A percentile compares a stretch with the other conserved stretches of the same genome.
Evolutionary conservation across 2,329 filamentous ascomycete species (phyloP).

Genomic region (Fusarium lateritium): DNA sequence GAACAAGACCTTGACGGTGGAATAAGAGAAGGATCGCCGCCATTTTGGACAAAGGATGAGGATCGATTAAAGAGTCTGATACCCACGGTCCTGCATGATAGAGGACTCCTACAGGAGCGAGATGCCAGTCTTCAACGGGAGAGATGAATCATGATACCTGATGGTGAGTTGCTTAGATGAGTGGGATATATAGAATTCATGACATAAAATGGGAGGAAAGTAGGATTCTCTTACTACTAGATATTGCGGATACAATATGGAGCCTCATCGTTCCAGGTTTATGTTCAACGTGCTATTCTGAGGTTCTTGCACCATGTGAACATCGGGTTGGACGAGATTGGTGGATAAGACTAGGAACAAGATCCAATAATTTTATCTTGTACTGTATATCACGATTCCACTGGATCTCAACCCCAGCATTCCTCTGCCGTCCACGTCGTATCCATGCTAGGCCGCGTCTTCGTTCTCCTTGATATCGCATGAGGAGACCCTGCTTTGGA

Average conservation of each 20-base stretch:
- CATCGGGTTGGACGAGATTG: background rate
- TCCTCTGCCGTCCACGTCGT: background rate
- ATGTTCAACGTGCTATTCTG: slow-evolving; percentile 1
- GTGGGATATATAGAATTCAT: slow-evolving; percentile 14
- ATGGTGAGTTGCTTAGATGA: background rate
- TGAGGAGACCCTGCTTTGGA: slow-evolving; percentile 6
- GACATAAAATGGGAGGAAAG: slow-evolving; percentile 8
- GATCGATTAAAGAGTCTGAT: slow-evolving; percentile 14
- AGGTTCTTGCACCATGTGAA: slow-evolving; percentile 1
- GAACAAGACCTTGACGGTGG: background rate
- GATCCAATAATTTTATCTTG: slow-evolving; percentile 19
- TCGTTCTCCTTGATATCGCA: slow-evolving; percentile 15
- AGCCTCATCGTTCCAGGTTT: slow-evolving; percentile 1
- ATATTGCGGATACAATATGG: slow-evolving; percentile 7
- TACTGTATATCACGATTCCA: background rate
- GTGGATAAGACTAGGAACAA: background rate
- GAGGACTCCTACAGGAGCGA: slow-evolving; percentile 5
- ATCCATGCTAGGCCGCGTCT: slow-evolving; percentile 18
- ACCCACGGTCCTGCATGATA: slow-evolving; percentile 9
- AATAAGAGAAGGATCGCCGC: slow-evolving; percentile 1
- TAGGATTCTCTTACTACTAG: background rate
- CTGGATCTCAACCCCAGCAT: slow-evolving; percentile 26
- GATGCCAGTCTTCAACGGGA: slow-evolving; percentile 1
- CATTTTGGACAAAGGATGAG: background rate
- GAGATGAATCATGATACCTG: slow-evolving; percentile 11